Base-by-base conservation (phyloP, 2,329 filamentous ascomycete species). In the Thermoascus crustaceus region DNA sequence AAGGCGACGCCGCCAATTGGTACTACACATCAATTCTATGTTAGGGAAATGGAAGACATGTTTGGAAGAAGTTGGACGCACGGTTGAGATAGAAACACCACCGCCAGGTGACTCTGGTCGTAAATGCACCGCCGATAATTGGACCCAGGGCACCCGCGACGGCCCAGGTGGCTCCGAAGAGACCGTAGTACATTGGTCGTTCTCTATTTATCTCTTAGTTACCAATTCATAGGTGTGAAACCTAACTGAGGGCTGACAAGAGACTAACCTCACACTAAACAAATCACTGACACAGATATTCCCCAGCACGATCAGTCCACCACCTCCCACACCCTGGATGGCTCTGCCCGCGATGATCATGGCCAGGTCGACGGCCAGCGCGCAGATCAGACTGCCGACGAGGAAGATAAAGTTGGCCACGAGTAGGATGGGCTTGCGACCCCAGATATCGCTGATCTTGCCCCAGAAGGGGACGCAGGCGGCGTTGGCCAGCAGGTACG, bases 361-460 rank as follows among this genome's bases (percentile, higher is more conserved):
- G 18, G 69, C 63, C 46, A 81, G 73, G 42, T 67, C 76, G 37
- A 67, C 65, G 5, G 74, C 64, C 17, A 78, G 48, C 2, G 68
- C 78, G 24, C 74, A 74, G n/a, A 82, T 62, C 35, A 80, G 55
- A 21, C 73, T 78, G 16, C 75, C 76, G 10, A 77, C 55, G 36
- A 82, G 69, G 60, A 82, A 83, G 16, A 78, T 59, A 11, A 69
- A 57, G 39, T 79, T 78, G 11, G 76, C 76, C 3, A 71, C 46
- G 9, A 82, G 59, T 19, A 82, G 60, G 32, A 79, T 68, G 8
- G 71, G 71, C 47, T 82, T 83, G 25, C 79, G 66, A 2, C 79
- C 78, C 60, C 74, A 82, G 39, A 82, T 81, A 44, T 82, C 79
- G 29, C 73, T 76, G 14, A 80, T 58, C 48, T 80, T 80, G 14